Percentiles rank a stretch among this genome's conserved stretches.
phyloP scores from a whole-genome alignment of 129 eudicot genomes.

The Logfia minima region DNA sequence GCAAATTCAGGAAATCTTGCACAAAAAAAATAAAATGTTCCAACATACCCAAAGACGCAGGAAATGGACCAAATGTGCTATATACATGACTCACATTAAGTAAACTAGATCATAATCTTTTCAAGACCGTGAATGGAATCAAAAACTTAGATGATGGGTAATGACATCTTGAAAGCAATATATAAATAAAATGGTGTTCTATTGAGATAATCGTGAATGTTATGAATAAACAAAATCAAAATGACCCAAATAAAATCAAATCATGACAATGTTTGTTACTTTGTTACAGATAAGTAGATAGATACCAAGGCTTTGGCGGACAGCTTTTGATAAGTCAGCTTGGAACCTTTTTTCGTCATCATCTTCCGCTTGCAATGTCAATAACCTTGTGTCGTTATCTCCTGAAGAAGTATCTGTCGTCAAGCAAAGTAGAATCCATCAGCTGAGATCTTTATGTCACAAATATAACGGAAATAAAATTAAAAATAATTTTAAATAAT shows the following conservation, averaged over 20 bases:
- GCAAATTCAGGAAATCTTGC: conserved; percentile 10
- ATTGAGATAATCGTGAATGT: not conserved
- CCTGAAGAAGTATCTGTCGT: conserved; percentile 32
- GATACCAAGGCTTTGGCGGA: conserved; percentile 90
- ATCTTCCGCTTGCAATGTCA: conserved; percentile 61
- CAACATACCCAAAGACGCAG: conserved; percentile 5
- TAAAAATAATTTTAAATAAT: not conserved
- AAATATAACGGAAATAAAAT: conserved; percentile 6
- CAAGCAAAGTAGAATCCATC: conserved; percentile 19
- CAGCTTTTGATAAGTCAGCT: conserved; percentile 92
- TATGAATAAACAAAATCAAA: conserved; percentile 9
- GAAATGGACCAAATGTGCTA: conserved; percentile 8
- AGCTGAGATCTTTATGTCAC: conserved; percentile 23
- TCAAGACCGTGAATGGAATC: not conserved
- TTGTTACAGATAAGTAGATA: conserved; percentile 16
- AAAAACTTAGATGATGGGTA: not conserved
- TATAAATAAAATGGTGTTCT: not conserved
- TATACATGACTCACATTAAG: conserved; percentile 1
- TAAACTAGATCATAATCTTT: not conserved
- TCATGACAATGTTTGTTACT: not conserved
- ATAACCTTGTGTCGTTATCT: conserved; percentile 50
- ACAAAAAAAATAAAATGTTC: not conserved
- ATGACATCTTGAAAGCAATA: not conserved
- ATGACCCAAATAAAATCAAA: not conserved
- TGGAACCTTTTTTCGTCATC: conserved; percentile 92